phyloP scores from a whole-genome alignment of 768 basidiomycete species.

The Cystofilobasidium macerans region DNA sequence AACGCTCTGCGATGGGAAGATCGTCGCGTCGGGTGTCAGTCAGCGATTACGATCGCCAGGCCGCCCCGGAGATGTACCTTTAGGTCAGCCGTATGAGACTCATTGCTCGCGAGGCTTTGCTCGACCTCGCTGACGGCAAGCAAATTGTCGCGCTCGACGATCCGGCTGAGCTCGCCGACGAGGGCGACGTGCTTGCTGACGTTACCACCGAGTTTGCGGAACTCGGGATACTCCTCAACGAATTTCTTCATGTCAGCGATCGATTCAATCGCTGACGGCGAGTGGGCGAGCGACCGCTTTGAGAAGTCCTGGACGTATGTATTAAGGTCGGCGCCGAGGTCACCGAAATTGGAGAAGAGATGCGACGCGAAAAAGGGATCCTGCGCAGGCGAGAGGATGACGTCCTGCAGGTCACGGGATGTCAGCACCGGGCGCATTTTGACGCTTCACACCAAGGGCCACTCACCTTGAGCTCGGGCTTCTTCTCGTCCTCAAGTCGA shows the following conservation, averaged over 20 bases:
- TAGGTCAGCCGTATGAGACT: slow-evolving; percentile 65
- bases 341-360: slow-evolving; percentile 87
- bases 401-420: slow-evolving; percentile 66
- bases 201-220: slow-evolving; percentile 88
- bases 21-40: no score
- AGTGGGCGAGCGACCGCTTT: slow-evolving; percentile 33
- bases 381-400: slow-evolving; percentile 68
- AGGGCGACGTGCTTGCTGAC: slow-evolving; percentile 97
- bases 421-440: background rate
- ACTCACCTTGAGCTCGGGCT: slow-evolving; percentile 65
- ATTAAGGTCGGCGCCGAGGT: slow-evolving; percentile 81
- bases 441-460: background rate
- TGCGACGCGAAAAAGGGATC: slow-evolving; percentile 91
- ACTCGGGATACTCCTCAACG: slow-evolving; percentile 97
- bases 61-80: slow-evolving; percentile 47
- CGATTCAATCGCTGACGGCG: slow-evolving; percentile 72
- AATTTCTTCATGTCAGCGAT: slow-evolving; percentile 86
- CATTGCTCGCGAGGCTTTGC: slow-evolving; percentile 85
- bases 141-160: slow-evolving; percentile 74
- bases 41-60: background rate
- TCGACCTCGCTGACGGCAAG: slow-evolving; percentile 89
- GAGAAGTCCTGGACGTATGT: slow-evolving; percentile 84
- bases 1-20: slow-evolving; percentile 56
- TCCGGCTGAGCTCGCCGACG: slow-evolving; percentile 85
- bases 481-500: slow-evolving; percentile 68